Evolutionary conservation across 768 basidiomycete species (phyloP), one percentile per base, ranked within the genome.

Genomic region (Hypsizygus marmoreus): DNA sequence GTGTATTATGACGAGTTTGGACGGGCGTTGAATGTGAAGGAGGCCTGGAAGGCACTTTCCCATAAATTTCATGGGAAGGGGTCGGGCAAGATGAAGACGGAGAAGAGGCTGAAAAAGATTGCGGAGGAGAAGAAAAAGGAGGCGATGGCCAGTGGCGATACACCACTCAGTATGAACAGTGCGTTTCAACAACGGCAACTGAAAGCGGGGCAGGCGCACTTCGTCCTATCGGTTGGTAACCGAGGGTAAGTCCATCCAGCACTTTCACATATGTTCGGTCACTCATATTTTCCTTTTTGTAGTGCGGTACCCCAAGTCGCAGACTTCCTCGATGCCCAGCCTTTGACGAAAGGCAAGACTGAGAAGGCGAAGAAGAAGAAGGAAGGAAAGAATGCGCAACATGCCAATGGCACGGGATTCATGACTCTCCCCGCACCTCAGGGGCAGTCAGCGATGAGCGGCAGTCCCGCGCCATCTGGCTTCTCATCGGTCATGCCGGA

Each of bases 61-160:
- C 97, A 99, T 65, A 90, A 91, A 62, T 98, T 99, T 82, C 97
- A 99, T 56, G 97, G 97, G 26, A 97, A 98, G 67, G 92, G 92
- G 2, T 91, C 90, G 1, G 97, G 97, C 9, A 90, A 87, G 72
- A 91, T 89, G 82, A 98, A 98, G 79, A 94, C 88, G 17, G 95
- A 97, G 75, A 97, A 97, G 66, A 79, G 92, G 50, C 60, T 97
- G 54, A 94, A 95, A 80, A 94, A 89, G 74, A 97, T 98, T 53
- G 90, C 86, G n/a, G 95, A 98, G 58, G 97, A 99, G 73, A 82
- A 88, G 66, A 97, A 97, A 75, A 80, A 92, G 62, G 82, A 82
- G 48, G 88, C 93, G 8, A 97, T 97, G 94, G 83, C 79, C 13
- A 92, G 92, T 56, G 91, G 92, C 1, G 97, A 99, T 69, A 97